Percentiles rank a stretch among this genome's conserved stretches.
Evolutionary conservation across 116 monocot species (phyloP).

Genomic region (Dioscorea cayenensis): DNA sequence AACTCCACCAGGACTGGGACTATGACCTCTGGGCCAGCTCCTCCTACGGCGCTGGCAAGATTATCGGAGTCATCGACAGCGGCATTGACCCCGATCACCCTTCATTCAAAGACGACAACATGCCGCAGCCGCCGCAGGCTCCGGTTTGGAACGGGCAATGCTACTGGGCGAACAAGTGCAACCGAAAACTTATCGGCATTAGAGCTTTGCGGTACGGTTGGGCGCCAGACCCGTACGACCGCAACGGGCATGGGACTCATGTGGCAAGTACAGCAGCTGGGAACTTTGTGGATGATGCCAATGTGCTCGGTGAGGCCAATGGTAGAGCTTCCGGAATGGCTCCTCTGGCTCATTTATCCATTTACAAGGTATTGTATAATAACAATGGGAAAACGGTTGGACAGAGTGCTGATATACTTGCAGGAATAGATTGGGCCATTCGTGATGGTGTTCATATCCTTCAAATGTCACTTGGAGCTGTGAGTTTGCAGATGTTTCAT

Average conservation of each 20-base stretch:
- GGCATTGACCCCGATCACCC: neutral
- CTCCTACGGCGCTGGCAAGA: neutral
- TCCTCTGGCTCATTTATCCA: neutral
- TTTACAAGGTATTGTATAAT: neutral
- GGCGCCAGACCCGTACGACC: neutral
- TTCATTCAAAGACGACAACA: neutral
- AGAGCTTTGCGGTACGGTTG: neutral
- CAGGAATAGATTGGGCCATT: neutral
- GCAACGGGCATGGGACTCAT: neutral
- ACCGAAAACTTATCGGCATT: neutral
- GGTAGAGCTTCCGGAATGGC: neutral
- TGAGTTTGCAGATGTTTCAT: neutral
- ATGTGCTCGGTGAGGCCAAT: neutral
- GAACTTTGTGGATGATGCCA: neutral
- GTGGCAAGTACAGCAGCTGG: neutral
- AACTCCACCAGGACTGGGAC: neutral
- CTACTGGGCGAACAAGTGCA: neutral
- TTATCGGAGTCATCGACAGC: neutral
- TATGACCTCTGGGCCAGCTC: neutral
- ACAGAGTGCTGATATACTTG: neutral
- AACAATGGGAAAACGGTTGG: neutral
- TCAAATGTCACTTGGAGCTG: neutral
- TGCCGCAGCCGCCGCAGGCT: neutral
- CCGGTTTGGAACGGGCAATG: neutral
- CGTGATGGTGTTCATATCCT: neutral